A percentile compares a stretch with the other conserved stretches of the same genome.
Conservation (phyloP, 257 asterid species). For the Rauvolfia tetraphylla region DNA sequence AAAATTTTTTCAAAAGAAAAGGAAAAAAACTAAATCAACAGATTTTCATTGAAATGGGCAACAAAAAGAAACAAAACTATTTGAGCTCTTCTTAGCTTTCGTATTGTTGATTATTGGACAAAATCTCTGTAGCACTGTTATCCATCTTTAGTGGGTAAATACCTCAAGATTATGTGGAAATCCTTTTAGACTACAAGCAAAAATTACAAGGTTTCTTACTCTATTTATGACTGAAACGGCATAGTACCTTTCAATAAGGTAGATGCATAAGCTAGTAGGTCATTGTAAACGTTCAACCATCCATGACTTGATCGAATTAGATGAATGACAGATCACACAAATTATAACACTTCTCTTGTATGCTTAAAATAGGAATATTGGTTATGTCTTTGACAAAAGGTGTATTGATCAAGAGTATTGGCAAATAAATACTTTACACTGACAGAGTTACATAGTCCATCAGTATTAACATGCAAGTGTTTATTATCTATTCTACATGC, state of each 20-base stretch:
- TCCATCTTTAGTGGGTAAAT: not conserved
- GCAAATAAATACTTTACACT: too few relatives aligned
- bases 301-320: not conserved
- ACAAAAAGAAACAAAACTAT: not conserved
- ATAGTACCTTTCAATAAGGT: not conserved
- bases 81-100: not conserved
- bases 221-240: not conserved
- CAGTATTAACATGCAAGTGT: not conserved
- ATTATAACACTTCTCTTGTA: not conserved
- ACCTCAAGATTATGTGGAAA: not conserved
- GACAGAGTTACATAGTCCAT: not conserved
- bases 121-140: not conserved
- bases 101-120: not conserved
- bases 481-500: not conserved
- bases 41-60: not conserved
- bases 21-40: not conserved
- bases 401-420: not conserved
- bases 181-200: not conserved
- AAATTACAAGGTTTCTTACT: not conserved
- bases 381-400: not conserved
- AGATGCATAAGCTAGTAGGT: not conserved
- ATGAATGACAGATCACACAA: not conserved
- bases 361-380: not conserved
- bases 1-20: not conserved
- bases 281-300: not conserved